A percentile compares a stretch with the other conserved stretches of the same genome.
Conservation (phyloP, 352 stramenopile species). For the Detonula confervacea region DNA sequence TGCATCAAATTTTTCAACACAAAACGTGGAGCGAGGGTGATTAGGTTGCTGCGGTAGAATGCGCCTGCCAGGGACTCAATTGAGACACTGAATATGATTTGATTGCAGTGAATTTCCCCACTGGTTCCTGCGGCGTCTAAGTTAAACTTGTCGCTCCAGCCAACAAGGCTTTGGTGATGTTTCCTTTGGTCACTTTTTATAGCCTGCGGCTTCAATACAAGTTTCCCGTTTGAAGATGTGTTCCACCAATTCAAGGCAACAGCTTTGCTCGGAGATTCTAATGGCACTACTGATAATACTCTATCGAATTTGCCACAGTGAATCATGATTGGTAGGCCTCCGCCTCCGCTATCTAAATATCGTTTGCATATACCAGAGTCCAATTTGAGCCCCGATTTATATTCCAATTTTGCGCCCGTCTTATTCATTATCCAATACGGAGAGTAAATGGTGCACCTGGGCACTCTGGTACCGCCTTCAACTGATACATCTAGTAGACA, state of each 20-base stretch:
- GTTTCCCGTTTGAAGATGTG: conserved; percentile 22
- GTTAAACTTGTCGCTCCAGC: conserved; percentile 43
- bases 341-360: conserved; percentile 48
- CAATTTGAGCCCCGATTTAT: conserved; percentile 14
- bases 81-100: conserved; percentile 34
- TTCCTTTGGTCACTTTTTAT: conserved; percentile 11
- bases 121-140: conserved; percentile 49
- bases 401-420: conserved; percentile 47
- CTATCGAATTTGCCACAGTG: conserved; percentile 42
- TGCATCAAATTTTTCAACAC: conserved; percentile 54
- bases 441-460: conserved; percentile 57
- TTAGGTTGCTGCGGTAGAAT: conserved; percentile 50
- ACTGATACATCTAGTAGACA: conserved; percentile 49
- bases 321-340: conserved; percentile 56
- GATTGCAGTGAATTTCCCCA: conserved; percentile 44
- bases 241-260: conserved; percentile 35
- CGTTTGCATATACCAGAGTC: conserved; percentile 14
- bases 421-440: conserved; percentile 69
- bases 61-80: conserved; percentile 47
- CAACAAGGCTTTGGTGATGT: no score
- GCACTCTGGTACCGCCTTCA: conserved; percentile 44
- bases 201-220: conserved; percentile 20
- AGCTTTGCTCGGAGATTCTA: conserved; percentile 33
- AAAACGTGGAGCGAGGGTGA: conserved; percentile 47
- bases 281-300: conserved; percentile 33